A percentile compares a stretch with the other conserved stretches of the same genome.
phyloP scores from a whole-genome alignment of 192 early-diverging fungal species.

The Coemansia sp. region DNA sequence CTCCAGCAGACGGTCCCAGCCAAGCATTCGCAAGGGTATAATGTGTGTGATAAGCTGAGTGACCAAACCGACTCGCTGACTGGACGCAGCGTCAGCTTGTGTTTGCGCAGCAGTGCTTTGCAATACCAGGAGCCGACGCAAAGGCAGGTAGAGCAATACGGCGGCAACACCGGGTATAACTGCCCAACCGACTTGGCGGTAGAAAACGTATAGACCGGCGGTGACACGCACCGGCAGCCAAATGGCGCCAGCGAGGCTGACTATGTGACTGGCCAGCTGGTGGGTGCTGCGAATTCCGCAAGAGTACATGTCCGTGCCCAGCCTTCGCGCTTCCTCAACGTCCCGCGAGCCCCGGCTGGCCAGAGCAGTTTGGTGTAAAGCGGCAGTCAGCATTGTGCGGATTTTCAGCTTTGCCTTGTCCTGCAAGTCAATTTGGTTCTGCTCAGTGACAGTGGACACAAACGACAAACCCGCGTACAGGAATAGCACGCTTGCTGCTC shows the following conservation, averaged over 20 bases:
- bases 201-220: constrained; percentile 20
- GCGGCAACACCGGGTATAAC: constrained; percentile 14
- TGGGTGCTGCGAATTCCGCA: constrained; percentile 14
- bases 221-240: constrained; percentile 28
- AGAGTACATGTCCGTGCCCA: constrained; percentile 18
- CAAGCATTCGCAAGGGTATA: constrained; percentile 28
- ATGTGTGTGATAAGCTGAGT: constrained; percentile 19
- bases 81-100: background rate
- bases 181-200: constrained; percentile 38
- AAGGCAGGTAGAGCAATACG: constrained; percentile 18
- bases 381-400: constrained; percentile 6
- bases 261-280: constrained; percentile 10
- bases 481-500: background rate
- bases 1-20: constrained; percentile 10
- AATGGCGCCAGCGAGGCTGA: constrained; percentile 1
- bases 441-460: constrained; percentile 9
- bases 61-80: background rate
- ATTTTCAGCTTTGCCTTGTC: constrained; percentile 25
- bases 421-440: constrained; percentile 36
- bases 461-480: constrained; percentile 1
- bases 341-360: background rate
- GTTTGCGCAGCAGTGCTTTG: background rate
- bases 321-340: background rate
- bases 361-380: constrained; percentile 12
- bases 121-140: constrained; percentile 15